Evolutionary conservation across 306 rosid genomes (phyloP).

Genomic region (Lagenaria siceraria): DNA sequence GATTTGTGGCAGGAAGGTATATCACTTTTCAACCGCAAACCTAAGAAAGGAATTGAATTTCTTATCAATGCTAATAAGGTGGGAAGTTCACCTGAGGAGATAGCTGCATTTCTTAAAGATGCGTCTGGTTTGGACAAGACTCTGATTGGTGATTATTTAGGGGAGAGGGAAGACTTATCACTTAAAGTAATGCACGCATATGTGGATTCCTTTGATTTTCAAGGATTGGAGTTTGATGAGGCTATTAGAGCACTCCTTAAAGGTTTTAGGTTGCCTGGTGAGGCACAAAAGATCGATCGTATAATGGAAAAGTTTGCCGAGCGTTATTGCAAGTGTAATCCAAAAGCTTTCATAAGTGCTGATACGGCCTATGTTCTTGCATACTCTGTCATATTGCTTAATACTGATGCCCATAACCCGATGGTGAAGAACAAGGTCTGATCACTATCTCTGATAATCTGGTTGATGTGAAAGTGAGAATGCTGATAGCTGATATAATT

Average conservation of each 20-base stretch:
- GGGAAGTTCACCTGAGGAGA: slow-evolving; percentile 86
- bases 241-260: slow-evolving; percentile 86
- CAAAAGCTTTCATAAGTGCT: slow-evolving; percentile 86
- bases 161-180: slow-evolving; percentile 90
- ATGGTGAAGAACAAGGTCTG: slow-evolving; percentile 93
- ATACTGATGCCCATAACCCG: slow-evolving; percentile 94
- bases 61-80: slow-evolving; percentile 94
- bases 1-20: slow-evolving; percentile 98
- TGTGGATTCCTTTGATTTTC: slow-evolving; percentile 91
- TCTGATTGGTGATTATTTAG: slow-evolving; percentile 89
- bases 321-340: slow-evolving; percentile 89
- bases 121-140: slow-evolving; percentile 93
- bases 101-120: slow-evolving; percentile 88
- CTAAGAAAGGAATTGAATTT: slow-evolving; percentile 91
- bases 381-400: slow-evolving; percentile 92
- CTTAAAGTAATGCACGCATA: slow-evolving; percentile 96
- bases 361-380: slow-evolving; percentile 99
- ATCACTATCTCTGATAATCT: slow-evolving; percentile 2
- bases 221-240: slow-evolving; percentile 88
- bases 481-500: neutral
- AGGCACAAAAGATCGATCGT: slow-evolving; percentile 97
- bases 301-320: slow-evolving; percentile 99
- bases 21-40: slow-evolving; percentile 93
- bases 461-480: slow-evolving; percentile 14
- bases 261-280: slow-evolving; percentile 97